Conservation (phyloP, 2,329 filamentous ascomycete species). For the Aspergillus sclerotialis region DNA sequence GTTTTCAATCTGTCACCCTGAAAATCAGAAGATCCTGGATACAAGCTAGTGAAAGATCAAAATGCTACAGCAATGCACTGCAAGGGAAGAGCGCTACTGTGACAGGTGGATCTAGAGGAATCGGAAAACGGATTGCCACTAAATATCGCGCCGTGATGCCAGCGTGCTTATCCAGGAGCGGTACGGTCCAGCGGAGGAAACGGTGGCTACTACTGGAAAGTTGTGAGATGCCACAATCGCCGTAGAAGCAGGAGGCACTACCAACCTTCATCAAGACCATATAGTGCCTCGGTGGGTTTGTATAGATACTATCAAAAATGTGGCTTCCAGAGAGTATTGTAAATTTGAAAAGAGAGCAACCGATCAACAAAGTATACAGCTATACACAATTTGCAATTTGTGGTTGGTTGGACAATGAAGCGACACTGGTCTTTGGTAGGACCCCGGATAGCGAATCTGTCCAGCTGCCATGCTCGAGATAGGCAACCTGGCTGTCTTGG, state of each 20-base stretch:
- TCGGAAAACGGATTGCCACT: conserved; percentile 43
- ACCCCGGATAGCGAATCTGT: conserved; percentile 4
- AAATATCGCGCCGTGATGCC: conserved; percentile 42
- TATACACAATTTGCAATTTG: conserved; percentile 1
- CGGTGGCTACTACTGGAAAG: background rate
- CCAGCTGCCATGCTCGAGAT: conserved; percentile 3
- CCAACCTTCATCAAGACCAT: conserved; percentile 2
- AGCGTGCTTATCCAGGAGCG: conserved; percentile 19
- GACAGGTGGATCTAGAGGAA: conserved; percentile 45
- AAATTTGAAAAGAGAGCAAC: no score
- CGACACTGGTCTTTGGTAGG: conserved; percentile 1
- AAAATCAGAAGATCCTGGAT: no score
- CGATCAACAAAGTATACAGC: no score
- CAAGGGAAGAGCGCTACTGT: conserved; percentile 39
- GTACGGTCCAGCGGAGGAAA: conserved; percentile 4
- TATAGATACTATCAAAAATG: conserved; percentile 8
- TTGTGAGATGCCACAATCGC: background rate
- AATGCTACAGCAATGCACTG: no score
- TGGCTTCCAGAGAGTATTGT: conserved; percentile 6
- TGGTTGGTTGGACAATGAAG: background rate
- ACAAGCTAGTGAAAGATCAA: no score
- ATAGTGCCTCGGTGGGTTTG: conserved; percentile 3
- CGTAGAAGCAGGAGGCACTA: background rate
- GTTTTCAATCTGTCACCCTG: no score
- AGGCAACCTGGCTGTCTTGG: background rate